Percentiles rank a stretch among this genome's conserved stretches.
Evolutionary conservation across 1,284 basidiomycete genomes (phyloP).

Genomic region (Cryptococcus sp.): DNA sequence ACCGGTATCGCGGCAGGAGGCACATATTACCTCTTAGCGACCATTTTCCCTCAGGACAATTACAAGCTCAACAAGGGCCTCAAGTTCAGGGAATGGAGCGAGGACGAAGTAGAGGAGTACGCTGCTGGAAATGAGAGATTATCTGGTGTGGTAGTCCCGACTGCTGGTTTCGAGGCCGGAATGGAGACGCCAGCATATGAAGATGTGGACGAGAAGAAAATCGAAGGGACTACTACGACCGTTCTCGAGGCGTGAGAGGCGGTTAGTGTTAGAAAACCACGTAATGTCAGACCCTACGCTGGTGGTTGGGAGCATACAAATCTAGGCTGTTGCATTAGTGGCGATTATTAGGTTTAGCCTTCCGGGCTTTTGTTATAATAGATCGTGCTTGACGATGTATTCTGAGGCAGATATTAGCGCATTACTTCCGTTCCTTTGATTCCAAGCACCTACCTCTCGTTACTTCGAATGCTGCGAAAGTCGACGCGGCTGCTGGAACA

Average conservation of each 20-base stretch:
- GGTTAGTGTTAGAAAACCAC: not conserved
- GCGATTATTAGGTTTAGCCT: not conserved
- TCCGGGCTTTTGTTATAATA: constrained; percentile 21
- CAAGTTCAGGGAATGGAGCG: constrained; percentile 32
- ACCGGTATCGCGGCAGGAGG: constrained; percentile 29
- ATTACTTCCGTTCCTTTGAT: not conserved
- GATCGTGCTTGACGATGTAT: constrained; percentile 39
- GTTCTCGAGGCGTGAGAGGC: constrained; percentile 14
- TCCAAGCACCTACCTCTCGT: constrained; percentile 61
- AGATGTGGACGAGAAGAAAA: constrained; percentile 16
- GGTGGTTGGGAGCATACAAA: not conserved
- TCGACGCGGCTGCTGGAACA: constrained; percentile 86
- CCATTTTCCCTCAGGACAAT: constrained; percentile 32
- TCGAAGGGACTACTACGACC: constrained; percentile 9
- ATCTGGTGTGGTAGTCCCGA: not conserved
- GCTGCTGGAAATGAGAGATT: constrained; percentile 16
- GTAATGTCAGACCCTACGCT: not conserved
- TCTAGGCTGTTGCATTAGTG: not conserved
- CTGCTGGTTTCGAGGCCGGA: not conserved
- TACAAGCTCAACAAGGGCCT: constrained; percentile 23
- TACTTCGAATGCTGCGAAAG: constrained; percentile 88
- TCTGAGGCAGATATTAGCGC: constrained; percentile 16
- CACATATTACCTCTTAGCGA: constrained; percentile 33
- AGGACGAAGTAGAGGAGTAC: constrained; percentile 30
- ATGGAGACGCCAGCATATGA: constrained; percentile 9